These are phyloP conservation scores for Botrytis tulipae DNA, from an alignment of 2,329 filamentous ascomycete species.

Conservation along the genomic window DNA sequence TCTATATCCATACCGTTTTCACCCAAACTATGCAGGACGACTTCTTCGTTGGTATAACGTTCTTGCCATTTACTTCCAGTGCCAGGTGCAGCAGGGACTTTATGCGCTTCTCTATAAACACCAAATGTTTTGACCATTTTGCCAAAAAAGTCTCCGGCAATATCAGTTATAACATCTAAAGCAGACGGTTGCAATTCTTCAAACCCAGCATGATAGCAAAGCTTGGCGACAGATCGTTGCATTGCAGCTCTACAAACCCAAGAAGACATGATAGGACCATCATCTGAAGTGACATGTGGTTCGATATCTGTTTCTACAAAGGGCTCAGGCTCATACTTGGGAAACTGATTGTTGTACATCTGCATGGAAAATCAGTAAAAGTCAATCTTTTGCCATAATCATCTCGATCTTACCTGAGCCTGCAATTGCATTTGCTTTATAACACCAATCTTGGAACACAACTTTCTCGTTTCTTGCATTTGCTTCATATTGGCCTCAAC, in stretches of 20 bases:
- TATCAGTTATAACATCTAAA: slow-evolving; percentile 83
- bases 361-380: slow-evolving; percentile 8
- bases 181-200: slow-evolving; percentile 96
- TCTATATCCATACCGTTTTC: slow-evolving; percentile 83
- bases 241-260: slow-evolving; percentile 79
- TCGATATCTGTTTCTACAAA: slow-evolving; percentile 85
- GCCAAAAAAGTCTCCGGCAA: slow-evolving; percentile 84
- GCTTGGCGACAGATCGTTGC: slow-evolving; percentile 87
- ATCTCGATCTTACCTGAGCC: slow-evolving; percentile 68
- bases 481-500: slow-evolving; percentile 90
- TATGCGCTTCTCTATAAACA: slow-evolving; percentile 79
- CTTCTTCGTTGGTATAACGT: slow-evolving; percentile 79
- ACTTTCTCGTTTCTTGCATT: slow-evolving; percentile 94
- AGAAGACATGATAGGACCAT: slow-evolving; percentile 82
- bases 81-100: slow-evolving; percentile 55
- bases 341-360: slow-evolving; percentile 98
- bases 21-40: slow-evolving; percentile 79
- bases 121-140: slow-evolving; percentile 80
- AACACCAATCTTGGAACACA: slow-evolving; percentile 93
- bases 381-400: slow-evolving; percentile 22
- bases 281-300: slow-evolving; percentile 84
- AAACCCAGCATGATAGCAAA: slow-evolving; percentile 95
- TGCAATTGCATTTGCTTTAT: slow-evolving; percentile 99
- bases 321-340: slow-evolving; percentile 88
- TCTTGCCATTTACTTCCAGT: slow-evolving; percentile 51